These are phyloP conservation scores for Claviceps sorghi DNA, from an alignment of 2,329 filamentous ascomycete genomes.

Conservation along the genomic window DNA sequence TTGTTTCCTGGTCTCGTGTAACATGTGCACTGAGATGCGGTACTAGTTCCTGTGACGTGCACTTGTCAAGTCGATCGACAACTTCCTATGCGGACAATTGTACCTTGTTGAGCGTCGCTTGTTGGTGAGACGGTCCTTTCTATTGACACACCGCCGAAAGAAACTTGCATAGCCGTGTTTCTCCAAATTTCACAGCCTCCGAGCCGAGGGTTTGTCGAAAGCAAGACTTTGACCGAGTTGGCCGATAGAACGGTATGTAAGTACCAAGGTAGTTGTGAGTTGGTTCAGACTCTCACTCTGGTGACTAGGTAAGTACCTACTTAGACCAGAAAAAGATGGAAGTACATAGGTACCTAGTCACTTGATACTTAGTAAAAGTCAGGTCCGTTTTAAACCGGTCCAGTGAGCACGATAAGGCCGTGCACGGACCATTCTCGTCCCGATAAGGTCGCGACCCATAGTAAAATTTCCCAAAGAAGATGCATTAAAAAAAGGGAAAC, in stretches of 20 bases:
- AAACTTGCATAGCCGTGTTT: not conserved
- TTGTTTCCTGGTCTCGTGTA: conserved; percentile 1
- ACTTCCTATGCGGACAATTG: conserved; percentile 1
- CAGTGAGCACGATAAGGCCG: not conserved
- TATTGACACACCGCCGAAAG: not conserved
- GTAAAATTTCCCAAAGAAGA: conserved; percentile 2
- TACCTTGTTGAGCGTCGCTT: not conserved
- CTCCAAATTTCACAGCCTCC: not conserved
- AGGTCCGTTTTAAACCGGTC: not conserved
- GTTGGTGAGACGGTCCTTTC: not conserved
- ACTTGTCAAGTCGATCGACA: conserved; percentile 2
- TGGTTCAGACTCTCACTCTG: not conserved
- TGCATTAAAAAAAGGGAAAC: not conserved
- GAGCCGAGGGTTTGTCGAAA: not conserved
- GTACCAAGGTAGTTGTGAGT: not conserved
- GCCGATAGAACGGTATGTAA: not conserved
- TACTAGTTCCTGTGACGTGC: conserved; percentile 1
- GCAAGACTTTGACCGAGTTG: not conserved
- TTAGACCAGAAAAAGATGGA: too few relatives aligned
- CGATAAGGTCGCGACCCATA: conserved; percentile 1
- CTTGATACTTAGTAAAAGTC: too few relatives aligned
- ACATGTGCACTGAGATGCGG: conserved; percentile 6
- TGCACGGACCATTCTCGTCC: not conserved
- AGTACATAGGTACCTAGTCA: too few relatives aligned
- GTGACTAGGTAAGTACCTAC: too few relatives aligned